phyloP scores from a whole-genome alignment of 225 moss, liverwort and hornwort species.

The Climacium dendroides region DNA sequence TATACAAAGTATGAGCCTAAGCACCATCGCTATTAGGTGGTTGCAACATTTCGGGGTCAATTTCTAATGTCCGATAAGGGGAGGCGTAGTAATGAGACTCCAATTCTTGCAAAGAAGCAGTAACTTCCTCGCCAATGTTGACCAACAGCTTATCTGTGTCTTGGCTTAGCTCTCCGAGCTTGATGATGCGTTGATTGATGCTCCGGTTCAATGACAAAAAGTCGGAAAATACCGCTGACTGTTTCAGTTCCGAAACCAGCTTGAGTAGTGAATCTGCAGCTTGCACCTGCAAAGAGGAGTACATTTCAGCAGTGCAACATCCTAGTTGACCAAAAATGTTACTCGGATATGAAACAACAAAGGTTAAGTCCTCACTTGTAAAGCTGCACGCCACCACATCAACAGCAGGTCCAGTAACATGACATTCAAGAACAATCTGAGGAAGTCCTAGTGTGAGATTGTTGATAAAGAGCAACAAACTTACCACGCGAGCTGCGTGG shows the following conservation, averaged over 20 bases:
- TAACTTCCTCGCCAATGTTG: constrained; percentile 65
- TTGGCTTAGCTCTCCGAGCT: constrained; percentile 72
- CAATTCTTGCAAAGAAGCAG: constrained; percentile 67
- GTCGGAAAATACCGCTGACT: constrained; percentile 94
- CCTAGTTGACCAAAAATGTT: background rate
- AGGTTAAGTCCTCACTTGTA: background rate
- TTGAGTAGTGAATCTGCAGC: constrained; percentile 90
- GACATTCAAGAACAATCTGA: background rate
- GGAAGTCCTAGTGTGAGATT: background rate
- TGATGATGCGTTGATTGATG: constrained; percentile 82
- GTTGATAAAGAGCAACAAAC: background rate
- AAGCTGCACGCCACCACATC: background rate
- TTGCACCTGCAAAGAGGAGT: constrained; percentile 54
- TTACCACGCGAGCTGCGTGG: constrained; percentile 79
- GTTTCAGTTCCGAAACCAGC: constrained; percentile 93
- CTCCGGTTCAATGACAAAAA: constrained; percentile 83
- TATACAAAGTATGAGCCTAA: background rate
- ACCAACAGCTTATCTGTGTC: constrained; percentile 75
- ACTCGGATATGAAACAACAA: background rate
- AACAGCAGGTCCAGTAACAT: background rate
- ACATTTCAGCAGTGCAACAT: background rate
- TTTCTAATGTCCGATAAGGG: constrained; percentile 30
- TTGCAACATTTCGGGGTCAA: constrained; percentile 7
- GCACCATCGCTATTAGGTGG: constrained; percentile 9
- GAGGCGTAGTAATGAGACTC: constrained; percentile 81